Evolutionary conservation across 495 filamentous ascomycete species (phyloP).

Genomic region (Coniosporium apollinis): DNA sequence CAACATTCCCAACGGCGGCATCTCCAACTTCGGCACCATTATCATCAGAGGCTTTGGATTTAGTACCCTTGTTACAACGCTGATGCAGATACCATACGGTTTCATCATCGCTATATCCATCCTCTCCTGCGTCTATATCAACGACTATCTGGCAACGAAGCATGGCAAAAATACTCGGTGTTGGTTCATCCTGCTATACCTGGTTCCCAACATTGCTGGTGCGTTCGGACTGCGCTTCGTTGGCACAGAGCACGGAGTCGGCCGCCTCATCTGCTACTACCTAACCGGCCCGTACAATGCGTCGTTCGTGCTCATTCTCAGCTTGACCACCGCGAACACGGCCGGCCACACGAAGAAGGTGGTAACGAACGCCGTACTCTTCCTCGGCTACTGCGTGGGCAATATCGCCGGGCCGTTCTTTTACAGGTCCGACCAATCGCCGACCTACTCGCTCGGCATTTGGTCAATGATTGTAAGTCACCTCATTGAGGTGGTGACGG

Average conservation of each 20-base stretch:
- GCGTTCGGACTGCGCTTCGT: constrained; percentile 41
- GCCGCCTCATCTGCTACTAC: constrained; percentile 39
- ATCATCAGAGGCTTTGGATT: constrained; percentile 47
- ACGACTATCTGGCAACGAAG: constrained; percentile 30
- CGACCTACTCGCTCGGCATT: constrained; percentile 40
- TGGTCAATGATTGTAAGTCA: constrained; percentile 48
- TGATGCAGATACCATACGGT: constrained; percentile 43
- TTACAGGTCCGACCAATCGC: constrained; percentile 39
- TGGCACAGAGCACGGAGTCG: constrained; percentile 27
- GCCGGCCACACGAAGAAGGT: constrained; percentile 49
- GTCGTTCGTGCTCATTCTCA: constrained; percentile 40
- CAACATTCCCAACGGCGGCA: constrained; percentile 36
- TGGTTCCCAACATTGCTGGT: constrained; percentile 37
- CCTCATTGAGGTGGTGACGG: constrained; percentile 33
- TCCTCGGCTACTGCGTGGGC: constrained; percentile 24
- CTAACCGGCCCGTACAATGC: constrained; percentile 44
- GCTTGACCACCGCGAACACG: constrained; percentile 40
- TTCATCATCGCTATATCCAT: constrained; percentile 40
- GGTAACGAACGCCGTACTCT: constrained; percentile 40
- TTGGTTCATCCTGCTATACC: constrained; percentile 35
- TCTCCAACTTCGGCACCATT: constrained; percentile 41
- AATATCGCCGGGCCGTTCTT: constrained; percentile 46
- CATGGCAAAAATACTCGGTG: constrained; percentile 32
- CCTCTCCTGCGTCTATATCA: constrained; percentile 37
- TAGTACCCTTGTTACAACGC: constrained; percentile 31